A percentile compares a stretch with the other conserved stretches of the same genome.
phyloP scores from a whole-genome alignment of 495 filamentous ascomycete species.

The Daldinia concentrica region DNA sequence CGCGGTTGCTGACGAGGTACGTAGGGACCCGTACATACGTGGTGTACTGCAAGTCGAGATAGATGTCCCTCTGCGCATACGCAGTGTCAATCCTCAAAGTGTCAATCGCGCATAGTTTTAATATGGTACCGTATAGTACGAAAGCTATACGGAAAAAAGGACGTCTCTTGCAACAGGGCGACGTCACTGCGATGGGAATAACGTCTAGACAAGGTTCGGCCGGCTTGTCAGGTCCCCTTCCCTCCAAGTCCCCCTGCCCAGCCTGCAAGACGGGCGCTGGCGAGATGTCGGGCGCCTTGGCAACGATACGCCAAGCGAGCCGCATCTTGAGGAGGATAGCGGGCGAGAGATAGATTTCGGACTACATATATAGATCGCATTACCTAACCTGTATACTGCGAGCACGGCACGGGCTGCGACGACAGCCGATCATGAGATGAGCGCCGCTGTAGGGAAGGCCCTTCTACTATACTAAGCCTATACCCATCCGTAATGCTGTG shows the following conservation, averaged over 20 bases:
- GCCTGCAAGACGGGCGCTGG: constrained; percentile 36
- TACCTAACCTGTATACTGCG: constrained; percentile 2
- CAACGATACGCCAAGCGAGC: constrained; percentile 29
- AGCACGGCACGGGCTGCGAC: not conserved
- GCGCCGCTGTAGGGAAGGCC: not conserved
- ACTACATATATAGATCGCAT: constrained; percentile 14
- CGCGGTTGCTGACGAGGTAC: constrained; percentile 14
- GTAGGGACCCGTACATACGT: constrained; percentile 17
- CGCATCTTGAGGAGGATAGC: constrained; percentile 20
- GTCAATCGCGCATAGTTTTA: constrained; percentile 5
- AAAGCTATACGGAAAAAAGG: not conserved
- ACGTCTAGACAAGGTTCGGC: constrained; percentile 17
- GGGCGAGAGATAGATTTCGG: constrained; percentile 1
- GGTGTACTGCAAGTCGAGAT: constrained; percentile 9
- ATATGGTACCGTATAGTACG: constrained; percentile 10
- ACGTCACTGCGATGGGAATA: constrained; percentile 24
- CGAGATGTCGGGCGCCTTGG: constrained; percentile 39
- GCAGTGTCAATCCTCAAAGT: not conserved
- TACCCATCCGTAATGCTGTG: not conserved
- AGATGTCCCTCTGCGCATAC: constrained; percentile 4
- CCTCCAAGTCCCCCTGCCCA: constrained; percentile 35
- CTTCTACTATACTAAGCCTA: not conserved
- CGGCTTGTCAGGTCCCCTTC: constrained; percentile 22
- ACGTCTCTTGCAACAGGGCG: not conserved
- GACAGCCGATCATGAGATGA: constrained; percentile 10